phyloP scores from a whole-genome alignment of 257 asterid genomes.

The Haberlea rhodopensis region DNA sequence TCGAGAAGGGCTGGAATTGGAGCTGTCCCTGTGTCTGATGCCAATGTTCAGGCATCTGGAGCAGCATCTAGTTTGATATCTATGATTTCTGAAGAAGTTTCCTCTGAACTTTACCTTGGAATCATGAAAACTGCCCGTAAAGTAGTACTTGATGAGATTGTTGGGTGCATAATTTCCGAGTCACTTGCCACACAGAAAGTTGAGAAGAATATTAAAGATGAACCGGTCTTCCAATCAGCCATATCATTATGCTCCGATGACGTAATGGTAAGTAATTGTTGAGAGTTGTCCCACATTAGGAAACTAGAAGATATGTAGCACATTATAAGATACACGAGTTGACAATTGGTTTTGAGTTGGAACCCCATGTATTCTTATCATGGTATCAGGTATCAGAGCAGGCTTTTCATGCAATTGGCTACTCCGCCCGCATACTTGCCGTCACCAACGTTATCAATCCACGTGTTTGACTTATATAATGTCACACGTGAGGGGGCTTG shows the following conservation, averaged over 20 bases:
- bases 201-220: constrained; percentile 39
- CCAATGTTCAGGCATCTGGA: constrained; percentile 35
- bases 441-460: too few species aligned
- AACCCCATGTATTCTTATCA: too few species aligned
- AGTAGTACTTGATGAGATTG: constrained; percentile 78
- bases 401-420: too few species aligned
- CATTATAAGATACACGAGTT: too few species aligned
- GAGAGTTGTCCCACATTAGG: too few species aligned
- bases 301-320: too few species aligned
- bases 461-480: too few species aligned
- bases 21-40: constrained; percentile 32
- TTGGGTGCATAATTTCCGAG: constrained; percentile 62
- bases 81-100: constrained; percentile 66
- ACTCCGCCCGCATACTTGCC: too few species aligned
- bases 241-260: constrained; percentile 34
- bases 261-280: constrained; percentile 47
- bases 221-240: constrained; percentile 33
- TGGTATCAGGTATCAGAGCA: too few species aligned
- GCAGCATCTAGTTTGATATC: constrained; percentile 46
- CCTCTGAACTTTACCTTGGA: constrained; percentile 68
- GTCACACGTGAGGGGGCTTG: too few species aligned
- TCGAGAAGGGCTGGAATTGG: constrained; percentile 52
- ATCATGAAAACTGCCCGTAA: constrained; percentile 90
- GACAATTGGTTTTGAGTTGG: too few species aligned
- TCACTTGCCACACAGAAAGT: constrained; percentile 52